Conservation (phyloP, 805 yeast species). For the Saccharomycopsis schoenii region DNA sequence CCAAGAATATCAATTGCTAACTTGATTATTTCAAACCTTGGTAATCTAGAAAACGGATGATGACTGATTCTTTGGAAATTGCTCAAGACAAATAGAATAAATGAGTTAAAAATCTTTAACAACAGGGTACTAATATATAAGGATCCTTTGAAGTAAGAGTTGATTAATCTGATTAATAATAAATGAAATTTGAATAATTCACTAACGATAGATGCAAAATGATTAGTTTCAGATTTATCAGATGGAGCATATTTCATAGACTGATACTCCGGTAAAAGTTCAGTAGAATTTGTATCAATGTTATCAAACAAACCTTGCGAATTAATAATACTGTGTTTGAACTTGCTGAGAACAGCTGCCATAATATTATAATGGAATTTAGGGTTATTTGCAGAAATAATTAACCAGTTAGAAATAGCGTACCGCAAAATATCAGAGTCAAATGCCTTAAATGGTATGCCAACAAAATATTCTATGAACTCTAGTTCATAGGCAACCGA, state of each 20-base stretch:
- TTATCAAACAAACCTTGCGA: slow-evolving; percentile 55
- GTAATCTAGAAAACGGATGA: slow-evolving; percentile 73
- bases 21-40: slow-evolving; percentile 62
- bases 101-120: slow-evolving; percentile 55
- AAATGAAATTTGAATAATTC: slow-evolving; percentile 56
- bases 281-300: neutral
- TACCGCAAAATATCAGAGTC: slow-evolving; percentile 41
- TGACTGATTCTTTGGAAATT: slow-evolving; percentile 49
- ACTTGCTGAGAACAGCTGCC: slow-evolving; percentile 56
- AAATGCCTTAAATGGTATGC: slow-evolving; percentile 62
- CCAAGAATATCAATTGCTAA: slow-evolving; percentile 58
- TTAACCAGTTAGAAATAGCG: slow-evolving; percentile 73
- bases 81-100: slow-evolving; percentile 46
- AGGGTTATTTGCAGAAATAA: slow-evolving; percentile 59
- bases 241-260: slow-evolving; percentile 89
- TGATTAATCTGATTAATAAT: slow-evolving; percentile 53
- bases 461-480: slow-evolving; percentile 41
- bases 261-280: slow-evolving; percentile 38
- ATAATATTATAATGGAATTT: slow-evolving; percentile 49
- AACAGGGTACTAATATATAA: slow-evolving; percentile 61
- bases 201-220: slow-evolving; percentile 39
- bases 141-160: slow-evolving; percentile 74
- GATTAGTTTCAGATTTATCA: slow-evolving; percentile 47
- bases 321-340: slow-evolving; percentile 56
- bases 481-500: slow-evolving; percentile 23